Conservation (phyloP, 768 basidiomycete species). For the Pleurotus sapidus region DNA sequence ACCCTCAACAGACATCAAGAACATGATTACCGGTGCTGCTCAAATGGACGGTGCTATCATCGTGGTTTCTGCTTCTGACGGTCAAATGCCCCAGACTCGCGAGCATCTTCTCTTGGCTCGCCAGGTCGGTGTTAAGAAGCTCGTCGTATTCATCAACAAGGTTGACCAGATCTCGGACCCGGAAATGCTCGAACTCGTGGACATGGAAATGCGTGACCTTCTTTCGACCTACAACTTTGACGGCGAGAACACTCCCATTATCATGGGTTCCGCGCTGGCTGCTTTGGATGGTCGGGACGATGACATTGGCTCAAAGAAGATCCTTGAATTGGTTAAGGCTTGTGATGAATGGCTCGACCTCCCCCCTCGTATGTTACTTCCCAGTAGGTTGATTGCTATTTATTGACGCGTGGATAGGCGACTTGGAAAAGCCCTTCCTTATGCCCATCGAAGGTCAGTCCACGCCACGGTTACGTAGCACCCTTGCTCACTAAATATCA, state of each 20-base stretch:
- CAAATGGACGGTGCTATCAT: constrained; percentile 97
- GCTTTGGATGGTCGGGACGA: constrained; percentile 86
- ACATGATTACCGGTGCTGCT: constrained; percentile 99
- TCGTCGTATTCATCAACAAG: constrained; percentile 99
- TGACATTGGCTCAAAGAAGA: constrained; percentile 77
- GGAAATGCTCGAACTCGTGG: constrained; percentile 98
- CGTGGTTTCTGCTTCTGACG: constrained; percentile 97
- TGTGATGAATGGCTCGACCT: constrained; percentile 96
- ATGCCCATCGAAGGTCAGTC: constrained; percentile 82
- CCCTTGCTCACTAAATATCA: constrained; percentile 12
- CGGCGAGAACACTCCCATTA: constrained; percentile 95
- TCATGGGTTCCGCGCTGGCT: constrained; percentile 96
- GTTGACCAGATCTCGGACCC: constrained; percentile 94
- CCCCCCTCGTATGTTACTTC: constrained; percentile 69
- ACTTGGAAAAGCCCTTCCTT: constrained; percentile 97
- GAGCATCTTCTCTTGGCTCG: constrained; percentile 97
- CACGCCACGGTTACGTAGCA: neutral
- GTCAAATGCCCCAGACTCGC: constrained; percentile 99
- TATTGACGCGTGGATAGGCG: constrained; percentile 46
- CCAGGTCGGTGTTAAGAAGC: constrained; percentile 95
- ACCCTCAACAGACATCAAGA: constrained; percentile 72
- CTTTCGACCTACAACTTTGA: constrained; percentile 91
- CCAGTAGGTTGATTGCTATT: neutral
- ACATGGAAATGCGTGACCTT: constrained; percentile 99
- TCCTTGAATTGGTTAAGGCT: constrained; percentile 76